phyloP scores from a whole-genome alignment of 1,284 basidiomycete genomes.

The Prillingera fragicola region DNA sequence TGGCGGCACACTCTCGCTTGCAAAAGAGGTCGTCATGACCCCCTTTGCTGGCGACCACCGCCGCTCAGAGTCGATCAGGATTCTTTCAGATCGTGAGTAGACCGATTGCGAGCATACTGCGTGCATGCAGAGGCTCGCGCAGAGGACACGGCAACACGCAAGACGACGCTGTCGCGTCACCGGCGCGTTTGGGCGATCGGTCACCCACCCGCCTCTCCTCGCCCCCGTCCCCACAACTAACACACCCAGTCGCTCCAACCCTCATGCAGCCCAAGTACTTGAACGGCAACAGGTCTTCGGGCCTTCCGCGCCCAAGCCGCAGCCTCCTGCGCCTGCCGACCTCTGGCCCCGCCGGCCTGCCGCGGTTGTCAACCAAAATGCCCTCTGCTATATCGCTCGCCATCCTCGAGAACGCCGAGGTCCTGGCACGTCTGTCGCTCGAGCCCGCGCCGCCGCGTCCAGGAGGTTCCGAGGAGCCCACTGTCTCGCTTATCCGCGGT shows the following conservation, averaged over 20 bases:
- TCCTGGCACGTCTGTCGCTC: conserved; percentile 65
- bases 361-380: conserved; percentile 8
- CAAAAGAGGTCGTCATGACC: conserved; percentile 45
- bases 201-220: background rate
- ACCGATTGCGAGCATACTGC: too few species aligned
- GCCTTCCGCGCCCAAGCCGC: conserved; percentile 1
- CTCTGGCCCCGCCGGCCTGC: conserved; percentile 54
- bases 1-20: conserved; percentile 36
- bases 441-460: conserved; percentile 59
- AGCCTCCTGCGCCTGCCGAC: conserved; percentile 58
- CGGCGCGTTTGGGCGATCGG: too few species aligned
- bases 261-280: conserved; percentile 67
- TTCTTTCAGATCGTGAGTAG: conserved; percentile 45
- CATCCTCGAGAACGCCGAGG: conserved; percentile 73
- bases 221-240: background rate
- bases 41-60: conserved; percentile 39
- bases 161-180: background rate
- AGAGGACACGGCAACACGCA: background rate
- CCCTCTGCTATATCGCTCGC: conserved; percentile 71
- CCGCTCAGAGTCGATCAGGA: conserved; percentile 41
- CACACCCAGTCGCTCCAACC: conserved; percentile 67
- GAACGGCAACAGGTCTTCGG: background rate
- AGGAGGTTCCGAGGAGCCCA: conserved; percentile 52
- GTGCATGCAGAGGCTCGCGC: background rate
- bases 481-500: conserved; percentile 62